Conservation (phyloP, 2,329 filamentous ascomycete species). For the Xylariaceae sp. region DNA sequence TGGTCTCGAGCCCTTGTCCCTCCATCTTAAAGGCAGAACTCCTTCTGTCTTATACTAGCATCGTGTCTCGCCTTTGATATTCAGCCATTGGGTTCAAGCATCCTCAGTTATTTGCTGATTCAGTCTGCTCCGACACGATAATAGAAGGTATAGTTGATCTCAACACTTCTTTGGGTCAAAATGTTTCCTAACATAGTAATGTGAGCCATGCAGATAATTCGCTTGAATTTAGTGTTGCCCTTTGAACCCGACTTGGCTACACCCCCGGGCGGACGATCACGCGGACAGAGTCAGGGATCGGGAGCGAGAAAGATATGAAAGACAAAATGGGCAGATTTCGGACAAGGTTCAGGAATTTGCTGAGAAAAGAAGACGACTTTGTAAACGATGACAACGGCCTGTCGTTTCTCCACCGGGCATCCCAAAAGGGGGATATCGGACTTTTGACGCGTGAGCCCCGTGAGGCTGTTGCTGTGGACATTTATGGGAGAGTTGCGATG, state of each 20-base stretch:
- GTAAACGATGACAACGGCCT: background rate
- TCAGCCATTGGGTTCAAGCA: no score
- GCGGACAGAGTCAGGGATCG: background rate
- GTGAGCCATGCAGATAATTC: no score
- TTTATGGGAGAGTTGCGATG: constrained; percentile 4
- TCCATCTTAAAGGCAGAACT: no score
- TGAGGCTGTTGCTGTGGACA: constrained; percentile 1
- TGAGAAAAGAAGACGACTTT: background rate
- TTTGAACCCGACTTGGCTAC: background rate
- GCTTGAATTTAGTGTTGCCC: background rate
- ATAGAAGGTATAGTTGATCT: no score
- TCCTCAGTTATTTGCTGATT: no score
- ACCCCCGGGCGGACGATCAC: background rate
- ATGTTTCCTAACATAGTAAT: no score
- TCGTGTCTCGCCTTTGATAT: no score
- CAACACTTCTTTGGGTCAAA: no score
- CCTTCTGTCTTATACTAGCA: no score
- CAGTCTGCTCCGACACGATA: no score
- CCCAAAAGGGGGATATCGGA: background rate
- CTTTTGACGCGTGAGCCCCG: background rate
- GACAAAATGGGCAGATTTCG: background rate
- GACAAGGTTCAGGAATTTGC: background rate
- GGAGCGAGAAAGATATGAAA: background rate
- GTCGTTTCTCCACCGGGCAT: constrained; percentile 1
- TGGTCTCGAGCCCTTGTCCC: no score